phyloP scores from a whole-genome alignment of 495 filamentous ascomycete species.

The Annulohypoxylon maeteangense region DNA sequence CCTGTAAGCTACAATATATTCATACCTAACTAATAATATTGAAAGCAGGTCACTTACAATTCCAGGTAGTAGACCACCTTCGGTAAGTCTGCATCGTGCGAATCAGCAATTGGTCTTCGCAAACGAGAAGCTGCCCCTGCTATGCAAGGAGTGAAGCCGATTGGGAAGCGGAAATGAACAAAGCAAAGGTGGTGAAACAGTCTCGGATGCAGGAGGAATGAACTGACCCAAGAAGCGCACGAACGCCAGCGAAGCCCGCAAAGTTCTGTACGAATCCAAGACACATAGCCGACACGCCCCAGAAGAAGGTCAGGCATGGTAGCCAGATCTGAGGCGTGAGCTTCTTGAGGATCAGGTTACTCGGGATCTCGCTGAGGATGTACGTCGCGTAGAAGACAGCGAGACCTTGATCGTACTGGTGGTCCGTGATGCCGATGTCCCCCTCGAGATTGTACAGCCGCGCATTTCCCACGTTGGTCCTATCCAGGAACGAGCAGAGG shows the following conservation, averaged over 20 bases:
- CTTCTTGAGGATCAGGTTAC: conserved; percentile 85
- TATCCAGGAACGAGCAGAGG: conserved; percentile 76
- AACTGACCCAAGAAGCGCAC: conserved; percentile 76
- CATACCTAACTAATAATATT: background rate
- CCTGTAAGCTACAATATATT: conserved; percentile 17
- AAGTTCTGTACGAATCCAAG: conserved; percentile 84
- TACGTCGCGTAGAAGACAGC: conserved; percentile 68
- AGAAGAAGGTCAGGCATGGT: conserved; percentile 64
- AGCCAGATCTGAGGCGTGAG: conserved; percentile 70
- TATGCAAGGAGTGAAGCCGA: background rate
- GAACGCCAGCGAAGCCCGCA: conserved; percentile 75
- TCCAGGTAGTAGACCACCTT: conserved; percentile 63
- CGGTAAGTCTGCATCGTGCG: conserved; percentile 46
- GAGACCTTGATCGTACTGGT: conserved; percentile 75
- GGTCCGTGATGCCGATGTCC: conserved; percentile 70
- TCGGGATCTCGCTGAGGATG: conserved; percentile 76
- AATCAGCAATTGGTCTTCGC: conserved; percentile 12
- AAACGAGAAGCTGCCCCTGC: background rate
- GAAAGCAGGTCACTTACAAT: conserved; percentile 50
- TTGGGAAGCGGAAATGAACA: conserved; percentile 14
- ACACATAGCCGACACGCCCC: conserved; percentile 67
- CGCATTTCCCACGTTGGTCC: conserved; percentile 86
- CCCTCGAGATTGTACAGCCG: conserved; percentile 75
- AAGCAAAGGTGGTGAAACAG: conserved; percentile 33
- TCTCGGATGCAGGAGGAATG: conserved; percentile 8